phyloP scores from a whole-genome alignment of 805 yeast genomes.

The Saccharomyces cerevisiae region DNA sequence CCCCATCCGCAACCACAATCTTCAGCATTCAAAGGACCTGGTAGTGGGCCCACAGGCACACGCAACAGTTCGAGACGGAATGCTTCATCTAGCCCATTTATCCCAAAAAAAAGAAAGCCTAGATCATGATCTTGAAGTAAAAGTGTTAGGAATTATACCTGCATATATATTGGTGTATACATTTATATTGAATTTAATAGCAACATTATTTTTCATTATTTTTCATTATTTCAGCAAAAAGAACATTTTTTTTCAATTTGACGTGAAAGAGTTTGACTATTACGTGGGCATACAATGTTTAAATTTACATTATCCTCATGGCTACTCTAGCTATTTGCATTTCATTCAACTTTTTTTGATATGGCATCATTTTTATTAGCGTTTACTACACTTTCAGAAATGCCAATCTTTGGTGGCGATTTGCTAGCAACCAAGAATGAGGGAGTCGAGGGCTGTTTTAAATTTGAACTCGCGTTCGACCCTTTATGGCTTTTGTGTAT shows the following conservation, averaged over 20 bases:
- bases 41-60: conserved; percentile 5
- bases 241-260: neutral
- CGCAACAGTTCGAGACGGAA: conserved; percentile 7
- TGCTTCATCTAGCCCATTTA: conserved; percentile 16
- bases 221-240: neutral
- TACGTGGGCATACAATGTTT: neutral
- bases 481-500: neutral
- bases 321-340: conserved; percentile 3
- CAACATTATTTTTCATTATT: neutral
- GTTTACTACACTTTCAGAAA: conserved; percentile 7
- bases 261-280: neutral
- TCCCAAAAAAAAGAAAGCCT: conserved; percentile 18
- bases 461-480: neutral
- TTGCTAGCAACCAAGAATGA: conserved; percentile 14
- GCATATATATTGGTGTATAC: neutral
- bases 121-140: neutral
- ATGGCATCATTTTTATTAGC: conserved; percentile 3
- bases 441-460: conserved; percentile 5
- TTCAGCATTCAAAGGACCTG: neutral
- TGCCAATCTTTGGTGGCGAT: conserved; percentile 27
- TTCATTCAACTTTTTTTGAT: neutral
- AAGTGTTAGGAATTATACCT: neutral
- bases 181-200: conserved; percentile 3
- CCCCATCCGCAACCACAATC: neutral
- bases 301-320: conserved; percentile 1